Percentiles rank a stretch among this genome's conserved stretches.
Evolutionary conservation across 2,329 filamentous ascomycete species (phyloP).

Genomic region (Apiospora marii): DNA sequence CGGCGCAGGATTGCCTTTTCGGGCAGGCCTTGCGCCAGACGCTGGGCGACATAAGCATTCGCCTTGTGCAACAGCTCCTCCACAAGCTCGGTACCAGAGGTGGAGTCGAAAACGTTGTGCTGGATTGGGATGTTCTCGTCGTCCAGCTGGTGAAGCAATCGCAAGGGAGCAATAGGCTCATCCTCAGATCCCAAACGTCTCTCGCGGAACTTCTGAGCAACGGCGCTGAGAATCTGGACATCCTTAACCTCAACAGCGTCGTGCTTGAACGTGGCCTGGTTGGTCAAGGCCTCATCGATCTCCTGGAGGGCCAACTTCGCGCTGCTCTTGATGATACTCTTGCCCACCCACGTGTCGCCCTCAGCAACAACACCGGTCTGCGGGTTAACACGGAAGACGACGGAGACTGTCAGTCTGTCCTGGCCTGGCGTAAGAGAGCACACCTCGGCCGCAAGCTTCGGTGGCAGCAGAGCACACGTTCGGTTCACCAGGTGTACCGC

Average conservation of each 20-base stretch:
- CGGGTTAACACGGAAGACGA: conserved; percentile 90
- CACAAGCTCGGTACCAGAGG: conserved; percentile 87
- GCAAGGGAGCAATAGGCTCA: conserved; percentile 82
- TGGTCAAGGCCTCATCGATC: conserved; percentile 81
- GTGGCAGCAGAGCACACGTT: conserved; percentile 84
- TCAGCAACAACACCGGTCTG: conserved; percentile 81
- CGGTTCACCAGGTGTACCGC: conserved; percentile 95
- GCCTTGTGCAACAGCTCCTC: conserved; percentile 96
- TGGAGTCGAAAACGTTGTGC: conserved; percentile 94
- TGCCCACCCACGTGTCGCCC: conserved; percentile 92
- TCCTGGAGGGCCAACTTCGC: conserved; percentile 86
- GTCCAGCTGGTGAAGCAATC: conserved; percentile 91
- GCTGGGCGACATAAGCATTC: conserved; percentile 88
- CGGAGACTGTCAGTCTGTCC: conserved; percentile 89
- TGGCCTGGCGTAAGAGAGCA: conserved; percentile 88
- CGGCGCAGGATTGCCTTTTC: conserved; percentile 93
- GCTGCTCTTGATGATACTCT: conserved; percentile 89
- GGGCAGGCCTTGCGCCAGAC: conserved; percentile 78
- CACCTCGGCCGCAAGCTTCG: conserved; percentile 84
- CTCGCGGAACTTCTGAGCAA: conserved; percentile 91
- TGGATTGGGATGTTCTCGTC: conserved; percentile 98
- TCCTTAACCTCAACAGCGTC: conserved; percentile 75
- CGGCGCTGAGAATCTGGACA: conserved; percentile 79
- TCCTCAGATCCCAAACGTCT: conserved; percentile 81
- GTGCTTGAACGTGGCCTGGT: conserved; percentile 67